Conservation (phyloP, 2,329 filamentous ascomycete genomes). For the Cladosporium sphaerospermum region DNA sequence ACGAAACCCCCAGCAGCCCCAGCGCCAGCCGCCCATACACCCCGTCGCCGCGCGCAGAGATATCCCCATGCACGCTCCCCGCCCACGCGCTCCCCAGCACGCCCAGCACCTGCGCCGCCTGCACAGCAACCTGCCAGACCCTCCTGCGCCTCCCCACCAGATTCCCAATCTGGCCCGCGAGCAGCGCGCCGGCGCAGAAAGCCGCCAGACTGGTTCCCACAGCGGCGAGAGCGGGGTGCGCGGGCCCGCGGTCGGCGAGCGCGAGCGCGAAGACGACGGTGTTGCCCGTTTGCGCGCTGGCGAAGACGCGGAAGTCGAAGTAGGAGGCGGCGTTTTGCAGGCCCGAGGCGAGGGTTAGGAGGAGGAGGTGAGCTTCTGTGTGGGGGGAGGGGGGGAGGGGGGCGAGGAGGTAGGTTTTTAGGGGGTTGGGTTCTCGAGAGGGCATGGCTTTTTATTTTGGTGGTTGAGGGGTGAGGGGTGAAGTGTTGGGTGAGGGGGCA, state of each 20-base stretch:
- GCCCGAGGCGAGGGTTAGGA: constrained; percentile 35
- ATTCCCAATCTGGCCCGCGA: constrained; percentile 54
- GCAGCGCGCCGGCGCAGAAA: constrained; percentile 50
- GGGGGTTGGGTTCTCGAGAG: neutral
- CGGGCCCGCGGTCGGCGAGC: constrained; percentile 38
- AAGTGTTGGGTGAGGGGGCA: neutral
- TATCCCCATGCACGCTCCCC: constrained; percentile 26
- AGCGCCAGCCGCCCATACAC: neutral
- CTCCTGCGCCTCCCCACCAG: constrained; percentile 42
- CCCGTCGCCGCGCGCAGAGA: neutral
- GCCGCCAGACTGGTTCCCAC: constrained; percentile 51
- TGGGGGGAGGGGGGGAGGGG: constrained; percentile 19
- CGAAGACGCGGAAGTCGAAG: constrained; percentile 57
- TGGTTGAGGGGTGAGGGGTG: neutral
- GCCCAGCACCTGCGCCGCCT: constrained; percentile 48
- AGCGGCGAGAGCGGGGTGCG: constrained; percentile 32
- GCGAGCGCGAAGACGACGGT: constrained; percentile 50
- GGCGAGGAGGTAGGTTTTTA: neutral
- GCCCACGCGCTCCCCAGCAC: constrained; percentile 49
- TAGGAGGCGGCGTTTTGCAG: constrained; percentile 53
- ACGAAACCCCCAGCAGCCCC: constrained; percentile 47
- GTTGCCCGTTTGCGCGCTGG: constrained; percentile 61
- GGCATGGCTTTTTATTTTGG: neutral
- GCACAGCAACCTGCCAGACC: constrained; percentile 50
- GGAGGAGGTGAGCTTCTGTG: constrained; percentile 27